Evolutionary conservation across 169 alveolate species (phyloP).

Genomic region (Plasmodium reichenowi): DNA sequence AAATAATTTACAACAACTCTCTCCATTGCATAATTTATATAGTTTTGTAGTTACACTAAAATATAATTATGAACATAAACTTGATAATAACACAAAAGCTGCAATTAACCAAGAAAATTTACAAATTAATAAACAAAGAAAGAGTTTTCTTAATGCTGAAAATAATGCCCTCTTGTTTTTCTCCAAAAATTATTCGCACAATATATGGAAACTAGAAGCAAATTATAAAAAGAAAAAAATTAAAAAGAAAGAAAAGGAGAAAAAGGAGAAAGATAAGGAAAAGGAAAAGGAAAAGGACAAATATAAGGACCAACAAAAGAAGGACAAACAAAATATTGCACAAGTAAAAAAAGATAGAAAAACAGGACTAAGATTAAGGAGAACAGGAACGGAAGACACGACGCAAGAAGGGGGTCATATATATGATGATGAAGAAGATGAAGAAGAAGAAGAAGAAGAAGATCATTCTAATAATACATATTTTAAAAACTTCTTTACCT

Average conservation of each 20-base stretch:
- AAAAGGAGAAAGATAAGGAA: no score
- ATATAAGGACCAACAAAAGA: background rate
- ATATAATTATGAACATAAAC: conserved; percentile 44
- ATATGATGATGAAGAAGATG: background rate
- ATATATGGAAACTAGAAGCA: no score
- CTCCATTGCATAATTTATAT: conserved; percentile 35
- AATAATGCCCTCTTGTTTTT: conserved; percentile 5
- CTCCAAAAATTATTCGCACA: background rate
- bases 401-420: background rate
- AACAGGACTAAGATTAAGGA: no score
- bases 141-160: conserved; percentile 14
- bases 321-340: background rate
- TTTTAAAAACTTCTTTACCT: conserved; percentile 35
- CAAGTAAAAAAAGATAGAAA: background rate
- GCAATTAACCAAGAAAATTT: conserved; percentile 28
- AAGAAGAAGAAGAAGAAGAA: background rate
- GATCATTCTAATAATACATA: conserved; percentile 10
- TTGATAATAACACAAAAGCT: conserved; percentile 18
- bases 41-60: conserved; percentile 52
- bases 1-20: conserved; percentile 32
- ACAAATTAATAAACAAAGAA: conserved; percentile 28
- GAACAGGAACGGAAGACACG: background rate
- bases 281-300: no score
- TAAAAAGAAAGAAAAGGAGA: no score
- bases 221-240: no score